These are phyloP conservation scores for Pezicula rhizophila DNA, from an alignment of 2,329 filamentous ascomycete species.

Conservation along the genomic window DNA sequence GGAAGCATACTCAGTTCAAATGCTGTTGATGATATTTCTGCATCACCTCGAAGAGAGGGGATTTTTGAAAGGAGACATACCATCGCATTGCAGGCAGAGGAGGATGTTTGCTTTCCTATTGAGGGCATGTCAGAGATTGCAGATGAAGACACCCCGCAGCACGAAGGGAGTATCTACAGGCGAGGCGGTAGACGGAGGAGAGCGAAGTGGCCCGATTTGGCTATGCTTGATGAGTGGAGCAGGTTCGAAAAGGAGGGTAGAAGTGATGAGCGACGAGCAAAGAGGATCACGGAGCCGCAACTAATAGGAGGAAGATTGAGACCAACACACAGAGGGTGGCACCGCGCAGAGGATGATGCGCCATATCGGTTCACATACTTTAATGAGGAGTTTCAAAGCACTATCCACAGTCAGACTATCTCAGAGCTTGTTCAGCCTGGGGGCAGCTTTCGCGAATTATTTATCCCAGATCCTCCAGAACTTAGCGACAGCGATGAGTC, in stretches of 20 bases:
- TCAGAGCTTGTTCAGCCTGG: slow-evolving; percentile 87
- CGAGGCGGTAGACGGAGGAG: slow-evolving; percentile 44
- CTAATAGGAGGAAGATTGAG: slow-evolving; percentile 85
- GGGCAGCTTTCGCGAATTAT: slow-evolving; percentile 77
- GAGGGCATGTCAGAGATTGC: slow-evolving; percentile 73
- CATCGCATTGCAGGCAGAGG: slow-evolving; percentile 61
- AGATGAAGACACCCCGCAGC: slow-evolving; percentile 61
- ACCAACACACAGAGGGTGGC: slow-evolving; percentile 76
- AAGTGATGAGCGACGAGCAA: slow-evolving; percentile 75
- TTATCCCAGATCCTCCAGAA: slow-evolving; percentile 77
- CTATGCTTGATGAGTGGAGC: slow-evolving; percentile 82
- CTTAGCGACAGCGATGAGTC: slow-evolving; percentile 65
- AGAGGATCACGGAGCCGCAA: slow-evolving; percentile 90
- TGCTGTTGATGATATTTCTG: slow-evolving; percentile 27
- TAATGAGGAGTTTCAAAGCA: slow-evolving; percentile 93
- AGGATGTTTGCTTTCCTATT: slow-evolving; percentile 88
- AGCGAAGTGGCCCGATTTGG: slow-evolving; percentile 79
- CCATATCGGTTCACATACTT: slow-evolving; percentile 98
- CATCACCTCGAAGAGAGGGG: slow-evolving; percentile 17
- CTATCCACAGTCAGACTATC: slow-evolving; percentile 92
- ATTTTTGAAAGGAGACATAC: slow-evolving; percentile 43
- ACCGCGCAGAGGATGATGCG: slow-evolving; percentile 78
- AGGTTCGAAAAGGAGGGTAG: slow-evolving; percentile 82
- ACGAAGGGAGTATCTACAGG: slow-evolving; percentile 36
- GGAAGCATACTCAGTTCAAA: slow-evolving; percentile 15